A percentile compares a stretch with the other conserved stretches of the same genome.
Conservation (phyloP, 2,329 filamentous ascomycete genomes). For the Penicillium sp. region DNA sequence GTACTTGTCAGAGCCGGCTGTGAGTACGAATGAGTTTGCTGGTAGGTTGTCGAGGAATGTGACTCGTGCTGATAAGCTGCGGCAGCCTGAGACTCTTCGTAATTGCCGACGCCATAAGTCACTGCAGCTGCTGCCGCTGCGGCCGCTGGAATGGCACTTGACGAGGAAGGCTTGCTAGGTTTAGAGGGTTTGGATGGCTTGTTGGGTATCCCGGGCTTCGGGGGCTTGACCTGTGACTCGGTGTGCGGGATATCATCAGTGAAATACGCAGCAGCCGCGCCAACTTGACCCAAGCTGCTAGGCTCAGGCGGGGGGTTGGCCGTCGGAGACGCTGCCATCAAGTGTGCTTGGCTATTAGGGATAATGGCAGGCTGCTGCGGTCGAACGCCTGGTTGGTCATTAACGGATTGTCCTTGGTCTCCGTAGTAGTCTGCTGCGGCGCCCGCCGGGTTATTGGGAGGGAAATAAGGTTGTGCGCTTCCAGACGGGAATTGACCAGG, state of each 20-base stretch:
- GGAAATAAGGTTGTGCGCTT: slow-evolving; percentile 50
- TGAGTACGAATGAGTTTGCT: slow-evolving; percentile 24
- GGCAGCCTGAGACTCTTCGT: slow-evolving; percentile 19
- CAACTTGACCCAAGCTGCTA: slow-evolving; percentile 49
- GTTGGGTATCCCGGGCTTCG: slow-evolving; percentile 27
- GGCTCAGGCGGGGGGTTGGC: slow-evolving; percentile 61
- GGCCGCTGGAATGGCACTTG: slow-evolving; percentile 34
- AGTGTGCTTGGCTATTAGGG: slow-evolving; percentile 57
- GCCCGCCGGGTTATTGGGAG: slow-evolving; percentile 50
- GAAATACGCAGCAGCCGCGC: slow-evolving; percentile 62
- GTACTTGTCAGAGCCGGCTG: slow-evolving; percentile 17
- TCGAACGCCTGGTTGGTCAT: slow-evolving; percentile 61
- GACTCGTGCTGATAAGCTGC: slow-evolving; percentile 14
- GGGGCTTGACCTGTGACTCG: slow-evolving; percentile 21
- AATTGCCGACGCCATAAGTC: slow-evolving; percentile 45
- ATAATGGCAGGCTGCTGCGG: slow-evolving; percentile 56
- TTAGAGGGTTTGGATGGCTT: slow-evolving; percentile 32
- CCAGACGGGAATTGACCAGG: slow-evolving; percentile 57
- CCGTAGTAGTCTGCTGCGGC: slow-evolving; percentile 64
- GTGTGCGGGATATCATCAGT: slow-evolving; percentile 27
- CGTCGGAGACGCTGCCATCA: slow-evolving; percentile 55
- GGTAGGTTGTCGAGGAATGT: slow-evolving; percentile 17
- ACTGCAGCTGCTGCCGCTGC: slow-evolving; percentile 34
- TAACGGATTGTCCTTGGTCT: slow-evolving; percentile 63
- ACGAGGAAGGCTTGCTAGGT: slow-evolving; percentile 34